phyloP scores from a whole-genome alignment of 768 basidiomycete species.

The Chalciporus sphaerocephalus region DNA sequence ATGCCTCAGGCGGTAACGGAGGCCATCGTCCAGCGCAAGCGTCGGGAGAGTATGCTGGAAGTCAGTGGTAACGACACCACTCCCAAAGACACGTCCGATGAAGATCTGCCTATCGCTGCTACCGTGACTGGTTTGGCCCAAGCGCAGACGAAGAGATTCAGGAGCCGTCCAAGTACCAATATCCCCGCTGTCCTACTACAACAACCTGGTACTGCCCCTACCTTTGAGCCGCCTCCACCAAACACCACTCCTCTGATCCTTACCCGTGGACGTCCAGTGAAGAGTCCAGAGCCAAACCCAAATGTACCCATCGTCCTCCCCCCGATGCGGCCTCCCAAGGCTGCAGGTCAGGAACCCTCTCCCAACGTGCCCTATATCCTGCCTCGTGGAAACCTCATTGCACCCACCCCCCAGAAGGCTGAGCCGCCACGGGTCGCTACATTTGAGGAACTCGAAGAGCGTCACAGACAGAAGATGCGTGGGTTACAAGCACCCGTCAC shows the following conservation, averaged over 20 bases:
- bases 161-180: conserved; percentile 15
- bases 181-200: conserved; percentile 29
- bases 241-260: conserved; percentile 22
- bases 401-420: conserved; percentile 47
- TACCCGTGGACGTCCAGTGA: conserved; percentile 18
- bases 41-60: conserved; percentile 65
- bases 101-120: conserved; percentile 32
- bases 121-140: conserved; percentile 11
- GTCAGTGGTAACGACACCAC: conserved; percentile 29
- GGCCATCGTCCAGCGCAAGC: conserved; percentile 66
- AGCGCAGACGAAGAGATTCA: conserved; percentile 19
- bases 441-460: conserved; percentile 82
- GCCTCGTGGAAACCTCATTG: conserved; percentile 41
- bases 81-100: conserved; percentile 34
- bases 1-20: conserved; percentile 72
- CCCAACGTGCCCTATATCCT: conserved; percentile 42
- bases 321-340: conserved; percentile 31
- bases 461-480: conserved; percentile 80
- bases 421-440: conserved; percentile 58
- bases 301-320: conserved; percentile 32
- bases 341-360: conserved; percentile 26
- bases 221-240: conserved; percentile 20
- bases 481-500: conserved; percentile 82
- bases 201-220: conserved; percentile 29
- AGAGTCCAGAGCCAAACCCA: conserved; percentile 18